phyloP scores from a whole-genome alignment of 768 basidiomycete species.

The Panaeolus papilionaceus region DNA sequence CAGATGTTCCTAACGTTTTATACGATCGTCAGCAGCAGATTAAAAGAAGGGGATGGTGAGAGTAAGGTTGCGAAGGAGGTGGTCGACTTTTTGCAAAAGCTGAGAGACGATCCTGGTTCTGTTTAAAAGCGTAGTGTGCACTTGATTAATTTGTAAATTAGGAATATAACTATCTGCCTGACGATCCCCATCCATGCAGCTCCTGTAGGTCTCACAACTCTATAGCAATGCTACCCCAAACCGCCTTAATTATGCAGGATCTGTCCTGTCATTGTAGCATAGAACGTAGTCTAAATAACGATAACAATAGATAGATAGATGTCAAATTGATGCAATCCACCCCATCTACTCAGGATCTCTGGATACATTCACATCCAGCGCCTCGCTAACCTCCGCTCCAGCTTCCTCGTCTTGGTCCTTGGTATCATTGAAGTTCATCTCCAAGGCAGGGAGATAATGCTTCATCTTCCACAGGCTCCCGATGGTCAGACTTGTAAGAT shows the following conservation, averaged over 20 bases:
- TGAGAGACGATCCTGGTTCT: conserved; percentile 34
- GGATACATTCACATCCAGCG: conserved; percentile 26
- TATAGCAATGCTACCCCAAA: background rate
- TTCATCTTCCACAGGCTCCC: conserved; percentile 88
- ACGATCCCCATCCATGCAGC: background rate
- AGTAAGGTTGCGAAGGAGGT: conserved; percentile 54
- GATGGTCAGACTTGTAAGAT: conserved; percentile 73
- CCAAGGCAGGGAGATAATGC: conserved; percentile 75
- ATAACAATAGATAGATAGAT: conserved; percentile 1
- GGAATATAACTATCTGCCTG: background rate
- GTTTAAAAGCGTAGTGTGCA: background rate
- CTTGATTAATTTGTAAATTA: conserved; percentile 6
- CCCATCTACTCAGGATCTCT: background rate
- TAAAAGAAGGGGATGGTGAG: conserved; percentile 39
- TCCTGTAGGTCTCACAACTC: background rate
- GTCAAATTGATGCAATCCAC: background rate
- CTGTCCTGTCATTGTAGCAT: background rate
- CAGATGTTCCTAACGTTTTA: conserved; percentile 57
- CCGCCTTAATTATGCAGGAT: background rate
- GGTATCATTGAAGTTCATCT: conserved; percentile 63
- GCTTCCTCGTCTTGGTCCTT: conserved; percentile 53
- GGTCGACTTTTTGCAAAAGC: conserved; percentile 56
- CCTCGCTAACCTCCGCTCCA: conserved; percentile 26
- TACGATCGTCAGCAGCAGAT: conserved; percentile 31
- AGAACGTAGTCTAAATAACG: background rate